Evolutionary conservation across 148 eudicot species (phyloP).

Genomic region (Rhododendron griersonianum): DNA sequence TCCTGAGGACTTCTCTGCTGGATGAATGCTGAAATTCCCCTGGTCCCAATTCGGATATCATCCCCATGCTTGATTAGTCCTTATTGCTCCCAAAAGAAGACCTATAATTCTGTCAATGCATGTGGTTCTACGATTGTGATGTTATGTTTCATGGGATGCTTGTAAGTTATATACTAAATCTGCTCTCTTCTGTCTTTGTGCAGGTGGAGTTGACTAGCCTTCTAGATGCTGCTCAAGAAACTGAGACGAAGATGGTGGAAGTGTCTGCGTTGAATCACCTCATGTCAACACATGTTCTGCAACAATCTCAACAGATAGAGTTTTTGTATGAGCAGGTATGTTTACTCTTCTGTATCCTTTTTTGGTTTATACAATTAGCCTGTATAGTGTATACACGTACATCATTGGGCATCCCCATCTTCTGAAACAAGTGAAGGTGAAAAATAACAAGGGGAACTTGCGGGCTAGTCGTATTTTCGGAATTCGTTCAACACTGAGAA

Average conservation of each 20-base stretch:
- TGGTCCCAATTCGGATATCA: neutral
- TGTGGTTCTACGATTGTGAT: neutral
- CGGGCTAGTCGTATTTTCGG: neutral
- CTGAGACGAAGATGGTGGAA: slow-evolving; percentile 95
- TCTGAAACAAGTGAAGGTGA: neutral
- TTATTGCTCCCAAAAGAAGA: neutral
- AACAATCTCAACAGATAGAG: slow-evolving; percentile 92
- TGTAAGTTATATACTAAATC: neutral
- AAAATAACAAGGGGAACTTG: neutral
- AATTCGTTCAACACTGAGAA: neutral
- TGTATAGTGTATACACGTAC: neutral
- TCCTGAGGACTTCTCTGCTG: neutral
- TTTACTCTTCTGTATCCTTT: neutral
- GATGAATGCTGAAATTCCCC: neutral
- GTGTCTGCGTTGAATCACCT: slow-evolving; percentile 97
- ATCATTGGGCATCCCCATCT: neutral
- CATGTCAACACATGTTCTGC: slow-evolving; percentile 92
- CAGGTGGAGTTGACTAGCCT: slow-evolving; percentile 77
- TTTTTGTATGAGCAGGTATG: slow-evolving; percentile 85
- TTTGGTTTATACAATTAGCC: neutral
- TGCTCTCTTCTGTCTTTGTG: slow-evolving; percentile 4
- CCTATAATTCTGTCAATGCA: neutral
- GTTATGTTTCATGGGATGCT: neutral
- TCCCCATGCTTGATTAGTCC: neutral
- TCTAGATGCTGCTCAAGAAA: slow-evolving; percentile 85